Conservation (phyloP, 768 basidiomycete genomes). For the Boletus bicolor region DNA sequence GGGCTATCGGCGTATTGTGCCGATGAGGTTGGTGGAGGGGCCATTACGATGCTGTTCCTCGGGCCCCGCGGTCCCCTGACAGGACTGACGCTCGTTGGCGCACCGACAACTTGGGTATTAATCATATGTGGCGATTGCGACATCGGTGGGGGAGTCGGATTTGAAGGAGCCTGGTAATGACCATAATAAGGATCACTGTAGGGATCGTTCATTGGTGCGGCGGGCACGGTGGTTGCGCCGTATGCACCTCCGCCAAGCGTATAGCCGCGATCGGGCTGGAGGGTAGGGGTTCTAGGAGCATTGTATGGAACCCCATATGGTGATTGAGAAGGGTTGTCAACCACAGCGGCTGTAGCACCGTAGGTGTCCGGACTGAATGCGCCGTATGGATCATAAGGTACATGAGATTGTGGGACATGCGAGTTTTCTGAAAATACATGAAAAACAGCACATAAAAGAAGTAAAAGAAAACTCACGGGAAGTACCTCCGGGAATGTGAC, state of each 20-base stretch:
- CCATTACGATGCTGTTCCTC: slow-evolving; percentile 24
- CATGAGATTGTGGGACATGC: slow-evolving; percentile 47
- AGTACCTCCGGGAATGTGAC: slow-evolving; percentile 50
- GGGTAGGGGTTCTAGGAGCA: slow-evolving; percentile 14
- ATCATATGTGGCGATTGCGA: slow-evolving; percentile 38
- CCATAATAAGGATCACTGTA: slow-evolving; percentile 30
- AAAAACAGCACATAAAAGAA: background rate
- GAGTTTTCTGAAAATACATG: slow-evolving; percentile 47
- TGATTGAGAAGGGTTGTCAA: slow-evolving; percentile 12
- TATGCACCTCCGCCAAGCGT: slow-evolving; percentile 58
- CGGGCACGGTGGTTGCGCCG: slow-evolving; percentile 43
- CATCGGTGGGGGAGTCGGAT: slow-evolving; percentile 29
- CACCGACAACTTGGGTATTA: slow-evolving; percentile 35
- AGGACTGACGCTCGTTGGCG: slow-evolving; percentile 35
- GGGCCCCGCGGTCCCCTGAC: slow-evolving; percentile 42
- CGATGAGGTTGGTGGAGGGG: slow-evolving; percentile 21
- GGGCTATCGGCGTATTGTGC: slow-evolving; percentile 51
- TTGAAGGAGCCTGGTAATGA: slow-evolving; percentile 17
- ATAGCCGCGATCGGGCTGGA: slow-evolving; percentile 48
- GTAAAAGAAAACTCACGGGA: slow-evolving; percentile 44
- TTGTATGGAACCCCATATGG: slow-evolving; percentile 15
- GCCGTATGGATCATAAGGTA: slow-evolving; percentile 51
- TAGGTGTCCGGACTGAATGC: slow-evolving; percentile 40
- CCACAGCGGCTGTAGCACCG: slow-evolving; percentile 29
- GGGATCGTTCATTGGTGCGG: slow-evolving; percentile 34